Base-by-base conservation (phyloP, 345 rosid species). In the Pistacia atlantica region DNA sequence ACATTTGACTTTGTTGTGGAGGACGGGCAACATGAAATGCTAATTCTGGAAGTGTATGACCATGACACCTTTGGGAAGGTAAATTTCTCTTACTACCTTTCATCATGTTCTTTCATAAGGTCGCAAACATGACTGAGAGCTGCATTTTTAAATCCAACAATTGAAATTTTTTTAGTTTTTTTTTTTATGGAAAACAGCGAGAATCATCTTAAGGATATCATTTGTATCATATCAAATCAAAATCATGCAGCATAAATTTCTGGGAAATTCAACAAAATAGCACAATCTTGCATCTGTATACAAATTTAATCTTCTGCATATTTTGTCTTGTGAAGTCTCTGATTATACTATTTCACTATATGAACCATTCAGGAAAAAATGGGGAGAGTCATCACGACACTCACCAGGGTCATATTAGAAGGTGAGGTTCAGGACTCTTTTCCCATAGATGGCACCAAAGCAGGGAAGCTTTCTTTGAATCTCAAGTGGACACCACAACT, bases 1-100 rank as follows among this genome's bases (percentile, higher is more conserved):
- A 91, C 99, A 3, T 93, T 96, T 78, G 98, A 93, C 77, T 89
- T 93, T 59, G 97, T 96, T 35, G 99, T 93, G 75, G 99, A 93
- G 89, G 93, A 92, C 86, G 99, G 89, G 46, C 80, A 90, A 57
- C 99, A 91, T 69, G 99, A 96, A 73, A 88, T 96, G 83, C 65
- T 96, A 63, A 84, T 90, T 28, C 12, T 89, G 56, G 97, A 93
- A 75, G 87, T 93, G 1, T 93, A 85, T 83, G 99, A 96, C 70
- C 97, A 92, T 69, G 97, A 92, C 77, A 89, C 95, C 25, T 96
- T 93, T 70, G 92, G 94, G 54, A 96, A 96, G 93, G 96, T 91
- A 83, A 74, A 17, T 31, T 25, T 69, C 17, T 31, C 25, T 18
- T 31, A 16, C 16, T 63, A 5, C 13, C 13, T n/a, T 37, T 69